These are phyloP conservation scores for Oenanthe sinensis DNA, from an alignment of 129 eudicot genomes.

Conservation along the genomic window DNA sequence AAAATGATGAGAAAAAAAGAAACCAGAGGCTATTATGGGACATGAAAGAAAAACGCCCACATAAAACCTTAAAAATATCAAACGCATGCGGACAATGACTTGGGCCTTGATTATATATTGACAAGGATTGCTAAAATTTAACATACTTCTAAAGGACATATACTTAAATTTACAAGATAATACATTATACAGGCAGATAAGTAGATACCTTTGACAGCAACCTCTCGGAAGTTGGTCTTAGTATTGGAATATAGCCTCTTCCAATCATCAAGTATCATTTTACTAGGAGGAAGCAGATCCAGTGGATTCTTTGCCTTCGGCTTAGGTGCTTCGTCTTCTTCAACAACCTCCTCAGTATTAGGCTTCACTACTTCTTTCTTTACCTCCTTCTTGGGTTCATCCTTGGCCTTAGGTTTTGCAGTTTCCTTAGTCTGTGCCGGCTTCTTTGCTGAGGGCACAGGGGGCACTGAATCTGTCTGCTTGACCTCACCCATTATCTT, in stretches of 20 bases:
- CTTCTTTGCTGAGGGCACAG: slow-evolving; percentile 56
- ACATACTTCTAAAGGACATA: background rate
- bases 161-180: background rate
- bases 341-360: slow-evolving; percentile 29
- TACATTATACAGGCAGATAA: no score
- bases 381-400: slow-evolving; percentile 47
- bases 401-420: slow-evolving; percentile 56
- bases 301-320: slow-evolving; percentile 96
- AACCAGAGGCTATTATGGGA: background rate
- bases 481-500: slow-evolving; percentile 62
- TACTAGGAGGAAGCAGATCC: slow-evolving; percentile 85
- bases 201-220: slow-evolving; percentile 76
- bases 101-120: background rate
- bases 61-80: background rate
- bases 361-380: slow-evolving; percentile 48
- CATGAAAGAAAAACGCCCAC: background rate
- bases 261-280: slow-evolving; percentile 94
- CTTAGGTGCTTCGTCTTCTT: slow-evolving; percentile 90
- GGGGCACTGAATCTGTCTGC: slow-evolving; percentile 47
- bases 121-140: background rate
- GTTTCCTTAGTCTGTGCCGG: slow-evolving; percentile 45
- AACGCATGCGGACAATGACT: background rate
- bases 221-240: slow-evolving; percentile 91
- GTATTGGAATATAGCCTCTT: slow-evolving; percentile 97
- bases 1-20: background rate